Evolutionary conservation across 2,329 filamentous ascomycete genomes (phyloP).

Genomic region (Polychaeton citri): DNA sequence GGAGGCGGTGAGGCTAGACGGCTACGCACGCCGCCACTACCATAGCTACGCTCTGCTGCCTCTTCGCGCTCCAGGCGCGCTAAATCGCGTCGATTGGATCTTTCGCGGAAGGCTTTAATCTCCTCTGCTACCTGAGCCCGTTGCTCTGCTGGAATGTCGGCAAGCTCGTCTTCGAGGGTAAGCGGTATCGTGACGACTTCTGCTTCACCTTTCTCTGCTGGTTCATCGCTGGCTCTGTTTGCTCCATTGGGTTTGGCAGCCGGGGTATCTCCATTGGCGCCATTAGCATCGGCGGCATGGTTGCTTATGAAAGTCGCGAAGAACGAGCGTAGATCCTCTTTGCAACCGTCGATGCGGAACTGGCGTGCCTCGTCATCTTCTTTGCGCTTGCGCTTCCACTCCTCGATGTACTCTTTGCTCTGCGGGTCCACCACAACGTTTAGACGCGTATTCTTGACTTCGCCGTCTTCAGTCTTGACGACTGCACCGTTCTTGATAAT

Average conservation of each 20-base stretch:
- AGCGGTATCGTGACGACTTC: slow-evolving; percentile 86
- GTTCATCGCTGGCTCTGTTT: slow-evolving; percentile 48
- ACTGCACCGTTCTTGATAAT: slow-evolving; percentile 24
- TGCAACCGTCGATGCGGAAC: slow-evolving; percentile 56
- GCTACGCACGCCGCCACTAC: slow-evolving; percentile 25
- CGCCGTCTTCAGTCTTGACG: slow-evolving; percentile 25
- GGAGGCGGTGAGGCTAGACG: slow-evolving; percentile 60
- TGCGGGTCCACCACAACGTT: slow-evolving; percentile 62
- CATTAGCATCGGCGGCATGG: slow-evolving; percentile 24
- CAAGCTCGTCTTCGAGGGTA: slow-evolving; percentile 76
- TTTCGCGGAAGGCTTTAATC: slow-evolving; percentile 85
- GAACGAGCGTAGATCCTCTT: slow-evolving; percentile 54
- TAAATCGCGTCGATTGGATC: slow-evolving; percentile 75
- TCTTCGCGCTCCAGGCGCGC: slow-evolving; percentile 82
- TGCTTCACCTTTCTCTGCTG: slow-evolving; percentile 44
- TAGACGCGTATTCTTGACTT: slow-evolving; percentile 17
- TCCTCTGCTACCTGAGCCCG: slow-evolving; percentile 87
- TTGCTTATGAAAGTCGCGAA: slow-evolving; percentile 51
- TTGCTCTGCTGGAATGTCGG: slow-evolving; percentile 93
- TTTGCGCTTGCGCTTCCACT: slow-evolving; percentile 55
- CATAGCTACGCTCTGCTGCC: slow-evolving; percentile 62
- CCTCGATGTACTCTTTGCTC: slow-evolving; percentile 72
- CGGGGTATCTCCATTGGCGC: slow-evolving; percentile 12
- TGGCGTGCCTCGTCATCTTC: slow-evolving; percentile 51
- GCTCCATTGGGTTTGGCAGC: slow-evolving; percentile 16